Percentiles rank a stretch among this genome's conserved stretches.
Evolutionary conservation across 2,329 filamentous ascomycete species (phyloP).

Genomic region (Calonectria fujianensis): DNA sequence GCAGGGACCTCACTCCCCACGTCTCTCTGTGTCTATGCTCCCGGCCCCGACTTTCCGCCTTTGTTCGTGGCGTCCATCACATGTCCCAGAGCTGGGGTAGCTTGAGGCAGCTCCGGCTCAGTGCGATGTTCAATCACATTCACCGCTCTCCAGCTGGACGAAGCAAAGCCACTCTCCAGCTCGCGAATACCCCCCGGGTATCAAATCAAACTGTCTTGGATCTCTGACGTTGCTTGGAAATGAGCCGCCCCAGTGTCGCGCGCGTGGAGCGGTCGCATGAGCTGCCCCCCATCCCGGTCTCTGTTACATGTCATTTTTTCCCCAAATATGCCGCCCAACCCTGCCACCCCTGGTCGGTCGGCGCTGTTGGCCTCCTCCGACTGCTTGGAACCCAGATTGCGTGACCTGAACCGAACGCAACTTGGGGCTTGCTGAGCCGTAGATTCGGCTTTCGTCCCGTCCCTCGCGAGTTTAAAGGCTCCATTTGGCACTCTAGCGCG

Average conservation of each 20-base stretch:
- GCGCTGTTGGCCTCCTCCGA: constrained; percentile 42
- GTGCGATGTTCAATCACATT: constrained; percentile 23
- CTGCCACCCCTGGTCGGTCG: constrained; percentile 40
- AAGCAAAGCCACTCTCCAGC: constrained; percentile 5
- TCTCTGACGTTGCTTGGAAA: constrained; percentile 42
- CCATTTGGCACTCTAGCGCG: constrained; percentile 38
- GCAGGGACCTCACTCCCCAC: neutral
- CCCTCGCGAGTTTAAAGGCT: constrained; percentile 36
- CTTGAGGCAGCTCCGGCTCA: constrained; percentile 24
- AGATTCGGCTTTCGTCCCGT: constrained; percentile 46
- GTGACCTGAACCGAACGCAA: constrained; percentile 45
- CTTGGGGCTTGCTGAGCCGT: constrained; percentile 42
- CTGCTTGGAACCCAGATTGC: constrained; percentile 53
- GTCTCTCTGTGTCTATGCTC: neutral
- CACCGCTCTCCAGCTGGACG: constrained; percentile 27
- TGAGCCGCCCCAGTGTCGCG: constrained; percentile 47
- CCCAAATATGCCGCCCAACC: constrained; percentile 46
- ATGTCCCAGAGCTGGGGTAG: constrained; percentile 24
- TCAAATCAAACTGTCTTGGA: constrained; percentile 31
- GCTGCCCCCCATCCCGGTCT: constrained; percentile 43
- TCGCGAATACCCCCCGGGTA: constrained; percentile 24
- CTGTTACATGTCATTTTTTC: constrained; percentile 54
- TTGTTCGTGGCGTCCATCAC: constrained; percentile 35
- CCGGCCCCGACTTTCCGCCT: constrained; percentile 19
- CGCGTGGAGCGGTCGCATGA: constrained; percentile 54